phyloP scores from a whole-genome alignment of 129 eudicot species.

The Tagetes patula region DNA sequence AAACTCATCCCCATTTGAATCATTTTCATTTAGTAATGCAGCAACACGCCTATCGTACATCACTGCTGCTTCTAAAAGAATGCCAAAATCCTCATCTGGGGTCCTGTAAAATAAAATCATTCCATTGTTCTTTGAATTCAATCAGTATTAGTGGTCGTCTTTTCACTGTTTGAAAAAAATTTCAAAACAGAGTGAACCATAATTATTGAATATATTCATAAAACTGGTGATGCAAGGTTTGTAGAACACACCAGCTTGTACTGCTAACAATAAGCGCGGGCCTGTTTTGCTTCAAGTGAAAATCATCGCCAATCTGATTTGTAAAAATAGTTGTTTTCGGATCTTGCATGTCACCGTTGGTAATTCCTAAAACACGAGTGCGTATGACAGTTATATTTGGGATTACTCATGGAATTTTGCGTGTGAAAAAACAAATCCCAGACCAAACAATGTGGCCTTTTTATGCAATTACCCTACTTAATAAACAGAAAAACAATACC shows the following conservation, averaged over 20 bases:
- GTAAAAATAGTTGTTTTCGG: constrained; percentile 62
- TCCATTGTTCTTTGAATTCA: background rate
- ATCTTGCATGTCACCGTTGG: constrained; percentile 35
- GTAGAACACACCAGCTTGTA: constrained; percentile 87
- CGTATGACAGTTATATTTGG: constrained; percentile 19
- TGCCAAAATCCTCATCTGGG: constrained; percentile 92
- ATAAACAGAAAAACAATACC: constrained; percentile 44
- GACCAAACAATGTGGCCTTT: background rate
- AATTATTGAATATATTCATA: background rate
- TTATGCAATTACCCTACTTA: background rate
- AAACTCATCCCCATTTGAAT: constrained; percentile 55
- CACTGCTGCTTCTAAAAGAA: constrained; percentile 93
- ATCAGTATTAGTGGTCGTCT: background rate
- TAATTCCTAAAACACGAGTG: constrained; percentile 34
- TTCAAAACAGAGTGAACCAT: background rate
- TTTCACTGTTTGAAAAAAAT: constrained; percentile 8
- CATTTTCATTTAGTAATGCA: constrained; percentile 77
- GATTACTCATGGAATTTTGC: background rate
- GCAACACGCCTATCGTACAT: constrained; percentile 96
- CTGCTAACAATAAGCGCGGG: constrained; percentile 95
- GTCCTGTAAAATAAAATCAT: constrained; percentile 58
- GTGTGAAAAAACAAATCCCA: background rate
- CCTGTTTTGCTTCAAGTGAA: constrained; percentile 60
- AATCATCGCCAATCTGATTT: constrained; percentile 43
- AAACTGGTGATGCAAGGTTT: background rate